Evolutionary conservation across 331 rosid species (phyloP), one percentile per base, ranked within the genome.

Genomic region (Stylosanthes scabra): DNA sequence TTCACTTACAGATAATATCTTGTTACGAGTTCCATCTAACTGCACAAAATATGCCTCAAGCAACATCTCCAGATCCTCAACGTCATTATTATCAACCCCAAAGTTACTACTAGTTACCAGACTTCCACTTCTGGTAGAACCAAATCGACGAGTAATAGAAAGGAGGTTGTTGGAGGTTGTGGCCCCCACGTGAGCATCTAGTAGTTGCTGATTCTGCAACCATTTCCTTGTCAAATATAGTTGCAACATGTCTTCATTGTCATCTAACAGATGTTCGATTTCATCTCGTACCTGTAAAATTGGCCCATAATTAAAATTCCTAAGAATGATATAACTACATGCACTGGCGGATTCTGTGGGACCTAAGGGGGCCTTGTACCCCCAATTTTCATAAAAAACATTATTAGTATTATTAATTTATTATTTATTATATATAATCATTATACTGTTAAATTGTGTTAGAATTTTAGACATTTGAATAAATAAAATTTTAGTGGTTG

Each of bases 31-130:
- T 72, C 93, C 92, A 87, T 94, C 99, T 70, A 94, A 81, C 86
- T 88, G 99, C 90, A 91, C 91, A 78, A 95, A 95, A 80, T 95
- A 91, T 47, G 97, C 99, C 84, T 94, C 99, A 25, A 95, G 97
- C 89, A 95, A 82, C 99, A 91, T 95, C 84, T 95, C 99, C 56
- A 91, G 84, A 78, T 95, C 99, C 86, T 91, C 97, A 34, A 95
- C 96, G 20, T 89, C 90, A 46, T 79, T 80, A 70, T 88, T 88
- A 72, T 84, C 91, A 20, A 20, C 25, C 75, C 37, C 74, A 59
- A 70, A 74, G 74, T 82, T 84, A 78, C 89, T 80, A 44, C 89
- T 80, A 44, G 89, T 80, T 61, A 84, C 81, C 80, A 87, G 42
- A 77, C 96, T 93, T 79, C 82, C 96, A 1, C 96, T 91, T 74